These are phyloP conservation scores for Postia placenta DNA, from an alignment of 768 basidiomycete species.

Conservation along the genomic window DNA sequence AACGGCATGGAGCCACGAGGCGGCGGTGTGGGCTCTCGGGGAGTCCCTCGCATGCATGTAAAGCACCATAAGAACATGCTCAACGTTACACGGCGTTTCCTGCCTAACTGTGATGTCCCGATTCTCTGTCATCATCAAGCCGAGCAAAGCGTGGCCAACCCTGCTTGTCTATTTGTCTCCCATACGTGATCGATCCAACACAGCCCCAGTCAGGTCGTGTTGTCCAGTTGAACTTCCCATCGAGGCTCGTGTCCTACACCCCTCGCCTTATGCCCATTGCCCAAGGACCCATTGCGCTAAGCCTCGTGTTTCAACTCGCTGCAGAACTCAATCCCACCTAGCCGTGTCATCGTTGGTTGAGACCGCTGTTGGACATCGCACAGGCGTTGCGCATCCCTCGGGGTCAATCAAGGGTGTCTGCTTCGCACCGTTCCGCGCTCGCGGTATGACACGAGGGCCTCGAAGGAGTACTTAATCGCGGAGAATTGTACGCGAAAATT, in stretches of 20 bases:
- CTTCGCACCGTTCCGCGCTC: background rate
- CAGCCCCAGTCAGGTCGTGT: constrained; percentile 1
- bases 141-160: background rate
- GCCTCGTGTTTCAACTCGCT: background rate
- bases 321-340: background rate
- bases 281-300: background rate
- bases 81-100: constrained; percentile 6
- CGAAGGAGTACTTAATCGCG: constrained; percentile 8
- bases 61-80: constrained; percentile 1
- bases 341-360: no score
- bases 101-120: constrained; percentile 9
- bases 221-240: background rate
- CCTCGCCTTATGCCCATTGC: constrained; percentile 4
- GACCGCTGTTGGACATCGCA: no score
- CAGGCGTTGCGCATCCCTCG: no score
- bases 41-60: background rate
- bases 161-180: background rate
- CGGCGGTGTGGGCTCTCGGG: background rate
- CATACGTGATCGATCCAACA: background rate
- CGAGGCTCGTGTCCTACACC: background rate
- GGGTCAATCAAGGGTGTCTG: background rate
- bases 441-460: background rate
- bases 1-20: constrained; percentile 5
- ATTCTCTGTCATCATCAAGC: background rate
- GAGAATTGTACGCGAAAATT: constrained; percentile 13